Evolutionary conservation across 805 yeast species (phyloP).

Genomic region (Teunomyces gatunensis): DNA sequence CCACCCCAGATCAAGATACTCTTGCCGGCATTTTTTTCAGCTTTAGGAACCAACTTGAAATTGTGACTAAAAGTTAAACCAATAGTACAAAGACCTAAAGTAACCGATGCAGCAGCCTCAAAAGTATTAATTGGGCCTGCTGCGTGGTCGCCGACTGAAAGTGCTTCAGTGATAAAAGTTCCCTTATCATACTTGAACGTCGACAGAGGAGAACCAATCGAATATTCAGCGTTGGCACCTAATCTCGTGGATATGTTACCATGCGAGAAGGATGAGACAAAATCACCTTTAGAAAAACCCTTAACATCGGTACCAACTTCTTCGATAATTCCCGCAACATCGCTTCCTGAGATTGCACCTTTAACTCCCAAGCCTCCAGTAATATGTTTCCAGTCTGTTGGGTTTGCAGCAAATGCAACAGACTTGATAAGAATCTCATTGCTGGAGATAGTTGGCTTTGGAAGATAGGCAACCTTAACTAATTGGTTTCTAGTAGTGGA

Average conservation of each 20-base stretch:
- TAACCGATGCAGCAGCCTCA: constrained; percentile 66
- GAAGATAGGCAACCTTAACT: constrained; percentile 21
- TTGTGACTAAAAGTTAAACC: constrained; percentile 37
- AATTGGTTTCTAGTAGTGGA: background rate
- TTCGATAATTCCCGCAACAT: constrained; percentile 56
- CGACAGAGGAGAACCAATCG: constrained; percentile 33
- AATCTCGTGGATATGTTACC: constrained; percentile 47
- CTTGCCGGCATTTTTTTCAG: constrained; percentile 11
- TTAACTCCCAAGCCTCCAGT: constrained; percentile 35
- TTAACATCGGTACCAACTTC: constrained; percentile 47
- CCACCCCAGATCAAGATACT: constrained; percentile 36
- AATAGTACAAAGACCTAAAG: constrained; percentile 53
- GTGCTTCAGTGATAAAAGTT: constrained; percentile 9
- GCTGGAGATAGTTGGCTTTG: constrained; percentile 33
- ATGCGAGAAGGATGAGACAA: constrained; percentile 52
- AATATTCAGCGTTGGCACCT: constrained; percentile 64
- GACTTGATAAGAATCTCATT: constrained; percentile 48
- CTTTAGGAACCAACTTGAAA: constrained; percentile 22
- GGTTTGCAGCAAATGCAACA: constrained; percentile 58
- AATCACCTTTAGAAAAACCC: constrained; percentile 40
- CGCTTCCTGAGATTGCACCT: constrained; percentile 57
- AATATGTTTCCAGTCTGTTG: constrained; percentile 69
- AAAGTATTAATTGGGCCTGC: constrained; percentile 44
- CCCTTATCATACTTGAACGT: constrained; percentile 30
- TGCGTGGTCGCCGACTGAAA: constrained; percentile 22